Conservation (phyloP, 768 basidiomycete species). For the Tulasnella sp. region DNA sequence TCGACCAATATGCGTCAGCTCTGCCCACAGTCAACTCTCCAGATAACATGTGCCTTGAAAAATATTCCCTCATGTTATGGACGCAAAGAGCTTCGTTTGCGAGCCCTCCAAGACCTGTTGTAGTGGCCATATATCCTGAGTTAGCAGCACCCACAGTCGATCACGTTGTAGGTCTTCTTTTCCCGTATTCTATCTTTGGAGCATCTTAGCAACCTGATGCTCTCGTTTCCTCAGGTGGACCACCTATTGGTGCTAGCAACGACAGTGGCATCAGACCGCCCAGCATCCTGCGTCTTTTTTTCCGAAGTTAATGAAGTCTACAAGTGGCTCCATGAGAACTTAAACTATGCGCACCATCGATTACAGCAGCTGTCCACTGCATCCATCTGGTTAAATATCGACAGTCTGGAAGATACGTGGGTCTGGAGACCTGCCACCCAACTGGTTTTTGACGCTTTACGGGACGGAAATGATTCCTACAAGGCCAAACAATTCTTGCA, state of each 20-base stretch:
- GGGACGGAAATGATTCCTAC: neutral
- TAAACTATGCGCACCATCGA: neutral
- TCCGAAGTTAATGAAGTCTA: neutral
- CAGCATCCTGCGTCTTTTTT: neutral
- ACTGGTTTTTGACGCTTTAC: neutral
- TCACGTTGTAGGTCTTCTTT: conserved; percentile 1
- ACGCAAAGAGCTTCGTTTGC: conserved; percentile 25
- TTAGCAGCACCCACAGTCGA: conserved; percentile 11
- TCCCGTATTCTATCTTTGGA: neutral
- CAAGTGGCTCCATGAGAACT: neutral
- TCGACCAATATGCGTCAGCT: neutral
- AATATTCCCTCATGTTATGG: conserved; percentile 11
- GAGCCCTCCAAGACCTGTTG: neutral
- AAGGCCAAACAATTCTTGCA: neutral
- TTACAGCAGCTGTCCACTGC: neutral
- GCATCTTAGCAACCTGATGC: neutral
- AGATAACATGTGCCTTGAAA: neutral
- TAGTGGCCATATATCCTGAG: neutral
- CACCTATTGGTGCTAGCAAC: neutral
- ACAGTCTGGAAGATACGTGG: neutral
- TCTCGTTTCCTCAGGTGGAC: neutral
- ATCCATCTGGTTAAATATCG: neutral
- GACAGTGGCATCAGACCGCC: neutral
- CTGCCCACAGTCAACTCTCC: neutral
- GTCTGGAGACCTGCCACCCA: neutral